Base-by-base conservation (phyloP, 164 flowering plant genomes). In the Macadamia integrifolia region DNA sequence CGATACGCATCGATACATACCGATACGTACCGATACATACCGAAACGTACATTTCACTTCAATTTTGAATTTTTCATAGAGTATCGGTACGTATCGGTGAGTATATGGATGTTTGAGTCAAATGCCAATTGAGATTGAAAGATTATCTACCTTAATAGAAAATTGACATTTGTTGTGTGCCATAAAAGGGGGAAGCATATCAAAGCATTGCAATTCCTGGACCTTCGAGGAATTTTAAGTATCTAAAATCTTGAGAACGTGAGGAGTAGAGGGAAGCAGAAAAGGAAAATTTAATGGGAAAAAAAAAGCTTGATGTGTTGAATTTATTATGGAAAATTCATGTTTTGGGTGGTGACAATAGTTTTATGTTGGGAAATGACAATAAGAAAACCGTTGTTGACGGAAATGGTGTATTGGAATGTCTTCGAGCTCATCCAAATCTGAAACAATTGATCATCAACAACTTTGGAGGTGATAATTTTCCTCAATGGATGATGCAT, bases 371-470 rank as follows among this genome's bases (percentile, higher is more conserved):
- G 9, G 13, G 9, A 43, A 23, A 23, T 23, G 23, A 23, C 23
- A 23, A 23, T 23, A 23, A 23, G 23, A 23, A 23, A 23, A 23
- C 23, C 23, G 23, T 23, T 23, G 23, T 23, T 23, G 9, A 43
- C 9, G 7, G 7, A 46, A 9, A 46, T 8, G 50, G 7, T 18
- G 74, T 66, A 46, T 13, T 74, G 10, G 72, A 73, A 30, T 65
- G 28, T 23, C 61, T 73, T 28, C 76, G 61, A 23, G 70, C 73
- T 43, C 72, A 68, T 35, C 35, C 12, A 9, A 60, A 64, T 32
- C 44, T 68, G 40, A 46, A 74, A 50, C 6, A 6, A 9, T 18
- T 74, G 10, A 0, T 0, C 0, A 69, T 74, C 0, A 0, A 6
- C 7, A 2, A 50, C 10, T 74, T 42, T 28, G 18, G 14, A n/a